Evolutionary conservation across 2,329 filamentous ascomycete species (phyloP), one percentile per base, ranked within the genome.

Genomic region (Talaromyces rugulosus): DNA sequence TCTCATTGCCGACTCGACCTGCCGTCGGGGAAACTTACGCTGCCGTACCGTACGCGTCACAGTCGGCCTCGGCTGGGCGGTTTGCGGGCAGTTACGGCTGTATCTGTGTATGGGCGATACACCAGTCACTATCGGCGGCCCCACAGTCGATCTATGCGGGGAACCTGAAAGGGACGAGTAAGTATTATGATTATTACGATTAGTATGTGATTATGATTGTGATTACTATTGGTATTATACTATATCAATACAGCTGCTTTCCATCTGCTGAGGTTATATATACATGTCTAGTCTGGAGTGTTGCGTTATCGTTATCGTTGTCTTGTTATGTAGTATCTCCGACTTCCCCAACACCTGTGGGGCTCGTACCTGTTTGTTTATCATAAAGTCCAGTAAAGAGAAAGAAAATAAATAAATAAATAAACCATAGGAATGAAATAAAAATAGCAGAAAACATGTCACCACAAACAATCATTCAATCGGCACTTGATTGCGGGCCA

Each of bases 41-140:
- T 72, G 73, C 71, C 53, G 71, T 73, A 58, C 27, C 40, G 27
- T 58, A 58, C 56, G 44, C 14, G 56, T 58, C 44, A 58, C 44
- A 34, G 28, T 4, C 12, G 9, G 18, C 51, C 58, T 44, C 33
- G 58, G 58, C 58, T 53, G 6, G 30, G 3, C 18, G 8, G 5
- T 51, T 27, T 51, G 44, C 44, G 44, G 9, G 28, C 7, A 18
- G 2, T 53, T 27, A 23, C 5, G 28, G 1, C 16, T 53, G 50
- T 53, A 53, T 53, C 11, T 28, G 27, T 33, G 50, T 53, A 53
- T 53, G 50, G 27, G 7, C 3, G 4, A 31, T 53, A 53, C 50
- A 31, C 28, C 23, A 23, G 1, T 23, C 23, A 4, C 44, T 47
- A 47, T 27, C 1, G 7, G 44, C 44, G 44, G 44, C 44, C 44